Evolutionary conservation across 169 alveolate genomes (phyloP).

Genomic region (Plasmodium sp.): DNA sequence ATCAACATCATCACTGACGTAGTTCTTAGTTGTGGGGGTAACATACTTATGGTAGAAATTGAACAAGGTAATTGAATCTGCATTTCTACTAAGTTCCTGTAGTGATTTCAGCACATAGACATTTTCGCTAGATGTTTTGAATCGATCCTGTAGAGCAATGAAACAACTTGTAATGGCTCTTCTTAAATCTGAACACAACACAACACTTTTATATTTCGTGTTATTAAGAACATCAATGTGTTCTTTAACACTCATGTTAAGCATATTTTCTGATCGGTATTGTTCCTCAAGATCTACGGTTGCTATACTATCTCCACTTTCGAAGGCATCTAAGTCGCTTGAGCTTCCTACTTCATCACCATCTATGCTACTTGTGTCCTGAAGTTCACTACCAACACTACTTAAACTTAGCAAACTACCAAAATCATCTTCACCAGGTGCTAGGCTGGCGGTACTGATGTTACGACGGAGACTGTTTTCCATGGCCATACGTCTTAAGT

Average conservation of each 20-base stretch:
- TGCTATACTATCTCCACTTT: background rate
- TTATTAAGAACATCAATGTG: conserved; percentile 47
- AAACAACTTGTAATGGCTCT: conserved; percentile 66
- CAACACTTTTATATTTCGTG: conserved; percentile 18
- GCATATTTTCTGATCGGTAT: background rate
- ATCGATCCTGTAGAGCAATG: conserved; percentile 39
- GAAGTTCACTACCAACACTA: background rate
- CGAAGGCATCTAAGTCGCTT: background rate
- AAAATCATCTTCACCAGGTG: background rate
- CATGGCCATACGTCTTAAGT: background rate
- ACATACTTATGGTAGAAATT: conserved; percentile 24
- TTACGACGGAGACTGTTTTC: background rate
- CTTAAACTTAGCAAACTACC: background rate
- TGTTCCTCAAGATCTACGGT: background rate
- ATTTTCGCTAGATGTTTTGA: conserved; percentile 2
- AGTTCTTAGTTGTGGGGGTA: conserved; percentile 6
- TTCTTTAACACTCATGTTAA: conserved; percentile 15
- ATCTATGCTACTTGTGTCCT: background rate
- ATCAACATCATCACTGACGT: conserved; percentile 29
- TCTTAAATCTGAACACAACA: conserved; percentile 67
- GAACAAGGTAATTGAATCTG: conserved; percentile 34
- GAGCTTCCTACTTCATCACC: background rate
- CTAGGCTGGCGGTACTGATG: background rate
- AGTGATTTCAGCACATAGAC: conserved; percentile 40
- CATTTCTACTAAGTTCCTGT: conserved; percentile 68